Evolutionary conservation across 108 stramenopile species (phyloP).

Genomic region (Nitzschia sp.): DNA sequence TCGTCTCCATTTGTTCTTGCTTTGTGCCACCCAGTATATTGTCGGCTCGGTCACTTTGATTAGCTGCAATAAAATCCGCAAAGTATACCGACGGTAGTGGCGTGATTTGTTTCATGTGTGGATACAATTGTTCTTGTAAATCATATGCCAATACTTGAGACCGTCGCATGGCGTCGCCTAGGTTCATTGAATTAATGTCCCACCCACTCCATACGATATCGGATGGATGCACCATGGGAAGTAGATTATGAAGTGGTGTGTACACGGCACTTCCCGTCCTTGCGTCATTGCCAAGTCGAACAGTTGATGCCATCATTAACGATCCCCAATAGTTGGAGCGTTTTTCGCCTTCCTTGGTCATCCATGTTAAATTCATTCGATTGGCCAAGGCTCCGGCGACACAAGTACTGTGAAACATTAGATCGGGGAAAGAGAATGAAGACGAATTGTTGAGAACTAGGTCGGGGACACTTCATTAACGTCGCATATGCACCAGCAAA

Average conservation of each 20-base stretch:
- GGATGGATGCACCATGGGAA: constrained; percentile 94
- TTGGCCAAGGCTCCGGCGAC: constrained; percentile 95
- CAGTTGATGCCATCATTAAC: constrained; percentile 91
- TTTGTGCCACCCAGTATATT: constrained; percentile 92
- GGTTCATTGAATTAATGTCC: constrained; percentile 92
- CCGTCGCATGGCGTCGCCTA: constrained; percentile 94
- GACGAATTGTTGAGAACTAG: no score
- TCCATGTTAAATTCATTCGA: constrained; percentile 88
- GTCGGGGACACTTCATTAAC: no score
- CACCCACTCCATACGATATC: constrained; percentile 98
- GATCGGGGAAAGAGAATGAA: not conserved
- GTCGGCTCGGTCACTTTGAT: constrained; percentile 96
- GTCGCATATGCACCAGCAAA: no score
- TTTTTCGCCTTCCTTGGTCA: constrained; percentile 88
- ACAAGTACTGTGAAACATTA: constrained; percentile 53
- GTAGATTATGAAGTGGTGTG: constrained; percentile 88
- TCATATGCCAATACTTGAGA: constrained; percentile 89
- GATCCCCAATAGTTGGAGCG: constrained; percentile 96
- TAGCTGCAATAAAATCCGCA: constrained; percentile 97
- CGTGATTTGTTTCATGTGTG: constrained; percentile 87
- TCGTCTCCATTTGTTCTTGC: constrained; percentile 92
- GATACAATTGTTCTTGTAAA: constrained; percentile 91
- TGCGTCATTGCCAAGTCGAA: constrained; percentile 87
- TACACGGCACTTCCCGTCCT: constrained; percentile 81
- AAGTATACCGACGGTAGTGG: constrained; percentile 94